A percentile compares a stretch with the other conserved stretches of the same genome.
These are phyloP conservation scores for Erythrophleum ivorense DNA, from an alignment of 331 rosid species.

Conservation along the genomic window DNA sequence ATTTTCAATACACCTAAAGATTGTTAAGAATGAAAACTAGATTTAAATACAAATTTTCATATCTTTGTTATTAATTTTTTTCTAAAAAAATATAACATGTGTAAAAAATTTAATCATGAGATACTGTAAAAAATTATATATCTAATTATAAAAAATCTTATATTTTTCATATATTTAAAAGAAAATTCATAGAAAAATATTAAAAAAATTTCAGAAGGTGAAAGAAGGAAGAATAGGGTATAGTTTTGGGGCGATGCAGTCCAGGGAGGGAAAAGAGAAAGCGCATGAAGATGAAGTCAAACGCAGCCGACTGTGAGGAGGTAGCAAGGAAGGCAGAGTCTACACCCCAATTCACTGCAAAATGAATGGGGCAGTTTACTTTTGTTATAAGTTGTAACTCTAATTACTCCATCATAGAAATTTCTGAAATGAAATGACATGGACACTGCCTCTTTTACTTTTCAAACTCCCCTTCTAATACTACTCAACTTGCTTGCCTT, in stretches of 20 bases:
- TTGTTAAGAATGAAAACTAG: background rate
- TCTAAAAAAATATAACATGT: no score
- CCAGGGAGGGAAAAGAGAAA: no score
- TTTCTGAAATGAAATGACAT: background rate
- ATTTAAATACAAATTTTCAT: background rate
- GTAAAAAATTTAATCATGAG: no score
- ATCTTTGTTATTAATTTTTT: background rate
- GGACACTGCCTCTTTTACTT: conserved; percentile 33
- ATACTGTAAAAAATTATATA: no score
- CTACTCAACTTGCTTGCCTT: background rate
- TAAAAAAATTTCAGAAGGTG: no score
- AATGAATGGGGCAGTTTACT: background rate
- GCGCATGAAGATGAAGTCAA: background rate
- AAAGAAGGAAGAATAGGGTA: no score
- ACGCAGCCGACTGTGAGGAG: background rate
- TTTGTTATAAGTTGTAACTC: background rate
- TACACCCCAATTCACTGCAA: background rate
- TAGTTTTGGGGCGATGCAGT: no score
- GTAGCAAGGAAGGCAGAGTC: background rate
- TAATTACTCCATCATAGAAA: background rate
- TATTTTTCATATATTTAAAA: no score
- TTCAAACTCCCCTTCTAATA: conserved; percentile 35
- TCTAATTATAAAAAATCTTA: no score
- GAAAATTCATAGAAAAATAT: no score
- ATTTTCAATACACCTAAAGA: background rate